These are phyloP conservation scores for Coprinopsis marcescibilis DNA, from an alignment of 768 basidiomycete genomes.

Conservation along the genomic window DNA sequence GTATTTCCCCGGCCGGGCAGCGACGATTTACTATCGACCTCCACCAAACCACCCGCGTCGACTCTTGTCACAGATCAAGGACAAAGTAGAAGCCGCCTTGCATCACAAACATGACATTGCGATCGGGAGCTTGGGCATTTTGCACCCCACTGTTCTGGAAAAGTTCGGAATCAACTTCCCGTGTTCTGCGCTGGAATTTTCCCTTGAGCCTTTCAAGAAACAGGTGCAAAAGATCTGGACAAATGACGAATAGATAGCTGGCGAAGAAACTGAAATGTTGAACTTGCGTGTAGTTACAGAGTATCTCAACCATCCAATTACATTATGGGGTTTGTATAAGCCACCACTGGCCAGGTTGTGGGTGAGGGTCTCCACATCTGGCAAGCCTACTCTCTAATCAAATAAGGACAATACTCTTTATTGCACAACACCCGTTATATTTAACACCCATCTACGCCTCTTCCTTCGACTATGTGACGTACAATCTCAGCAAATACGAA, in stretches of 20 bases:
- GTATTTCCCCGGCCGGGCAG: conserved; percentile 94
- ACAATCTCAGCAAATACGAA: too few relatives aligned
- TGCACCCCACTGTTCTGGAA: conserved; percentile 87
- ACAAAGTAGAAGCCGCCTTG: conserved; percentile 41
- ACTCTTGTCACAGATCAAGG: conserved; percentile 29
- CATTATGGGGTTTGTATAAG: too few relatives aligned
- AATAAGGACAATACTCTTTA: too few relatives aligned
- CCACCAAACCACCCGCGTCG: conserved; percentile 29
- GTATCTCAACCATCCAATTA: too few relatives aligned
- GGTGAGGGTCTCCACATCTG: too few relatives aligned
- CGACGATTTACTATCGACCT: conserved; percentile 82
- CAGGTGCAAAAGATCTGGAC: conserved; percentile 53
- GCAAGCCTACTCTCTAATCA: too few relatives aligned
- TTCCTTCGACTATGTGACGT: too few relatives aligned
- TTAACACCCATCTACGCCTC: too few relatives aligned
- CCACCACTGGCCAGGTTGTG: too few relatives aligned
- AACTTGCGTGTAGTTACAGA: too few relatives aligned
- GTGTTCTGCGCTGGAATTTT: conserved; percentile 92
- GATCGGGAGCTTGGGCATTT: conserved; percentile 87
- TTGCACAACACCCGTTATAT: too few relatives aligned
- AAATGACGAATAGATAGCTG: conserved; percentile 39
- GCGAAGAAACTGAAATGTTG: too few relatives aligned
- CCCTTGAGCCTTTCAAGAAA: conserved; percentile 90
- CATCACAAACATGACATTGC: conserved; percentile 49
- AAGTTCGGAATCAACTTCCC: conserved; percentile 95